phyloP scores from a whole-genome alignment of 306 rosid species.

The Argentina anserina region DNA sequence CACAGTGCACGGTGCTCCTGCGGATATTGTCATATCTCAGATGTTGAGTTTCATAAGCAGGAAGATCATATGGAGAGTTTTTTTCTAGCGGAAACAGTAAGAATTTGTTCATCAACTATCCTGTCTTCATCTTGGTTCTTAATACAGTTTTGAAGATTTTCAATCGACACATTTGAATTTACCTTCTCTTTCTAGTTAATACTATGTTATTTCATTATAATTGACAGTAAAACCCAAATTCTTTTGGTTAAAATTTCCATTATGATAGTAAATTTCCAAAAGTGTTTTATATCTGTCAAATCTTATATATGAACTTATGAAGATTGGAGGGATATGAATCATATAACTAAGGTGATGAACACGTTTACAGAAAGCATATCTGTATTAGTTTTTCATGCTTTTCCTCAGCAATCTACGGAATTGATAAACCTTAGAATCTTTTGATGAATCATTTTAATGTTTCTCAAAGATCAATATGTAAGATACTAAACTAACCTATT shows the following conservation, averaged over 20 bases:
- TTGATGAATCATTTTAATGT: background rate
- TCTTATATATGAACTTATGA: no score
- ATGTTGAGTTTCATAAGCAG: constrained; percentile 83
- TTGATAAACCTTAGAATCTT: background rate
- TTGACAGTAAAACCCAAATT: constrained; percentile 3
- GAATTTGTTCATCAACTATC: constrained; percentile 7
- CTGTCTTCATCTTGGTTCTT: constrained; percentile 8
- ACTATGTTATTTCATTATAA: background rate
- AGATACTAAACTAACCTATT: background rate
- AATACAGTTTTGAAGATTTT: constrained; percentile 1
- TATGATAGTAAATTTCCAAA: background rate
- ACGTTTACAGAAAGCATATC: background rate
- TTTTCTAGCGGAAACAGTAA: constrained; percentile 92
- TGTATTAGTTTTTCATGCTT: background rate
- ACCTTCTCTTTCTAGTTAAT: background rate
- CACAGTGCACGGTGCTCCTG: constrained; percentile 86
- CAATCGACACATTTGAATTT: background rate
- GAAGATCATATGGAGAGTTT: constrained; percentile 99
- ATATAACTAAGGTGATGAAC: background rate
- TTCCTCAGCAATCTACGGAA: background rate
- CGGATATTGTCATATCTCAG: constrained; percentile 95
- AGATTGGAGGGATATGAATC: background rate
- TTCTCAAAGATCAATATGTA: background rate
- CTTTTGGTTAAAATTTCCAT: background rate
- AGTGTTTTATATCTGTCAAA: background rate